phyloP scores from a whole-genome alignment of 1,284 basidiomycete species.

The Takashimella tepidaria region DNA sequence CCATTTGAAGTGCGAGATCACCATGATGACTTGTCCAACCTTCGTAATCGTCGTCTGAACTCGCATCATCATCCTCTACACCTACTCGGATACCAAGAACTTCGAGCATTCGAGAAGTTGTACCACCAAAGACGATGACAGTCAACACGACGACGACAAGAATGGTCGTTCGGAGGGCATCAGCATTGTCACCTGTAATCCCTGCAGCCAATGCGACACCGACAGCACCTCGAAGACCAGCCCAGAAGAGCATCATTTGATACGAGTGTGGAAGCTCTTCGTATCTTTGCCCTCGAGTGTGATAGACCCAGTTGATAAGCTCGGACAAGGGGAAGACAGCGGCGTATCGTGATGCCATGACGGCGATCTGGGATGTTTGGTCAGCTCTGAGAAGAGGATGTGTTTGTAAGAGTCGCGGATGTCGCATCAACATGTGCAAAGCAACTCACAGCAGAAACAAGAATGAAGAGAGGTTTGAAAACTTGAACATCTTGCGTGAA shows the following conservation, averaged over 20 bases:
- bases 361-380: slow-evolving; percentile 60
- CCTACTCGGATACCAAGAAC: slow-evolving; percentile 94
- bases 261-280: slow-evolving; percentile 92
- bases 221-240: slow-evolving; percentile 90
- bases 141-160: slow-evolving; percentile 94
- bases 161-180: slow-evolving; percentile 87
- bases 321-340: slow-evolving; percentile 97
- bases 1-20: slow-evolving; percentile 36
- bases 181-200: slow-evolving; percentile 85
- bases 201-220: slow-evolving; percentile 95
- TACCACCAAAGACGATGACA: slow-evolving; percentile 92
- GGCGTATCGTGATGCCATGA: slow-evolving; percentile 89
- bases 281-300: slow-evolving; percentile 72
- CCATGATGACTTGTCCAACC: slow-evolving; percentile 37
- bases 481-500: slow-evolving; percentile 86
- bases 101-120: slow-evolving; percentile 93
- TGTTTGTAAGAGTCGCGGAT: too few species aligned
- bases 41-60: slow-evolving; percentile 70
- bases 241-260: slow-evolving; percentile 99
- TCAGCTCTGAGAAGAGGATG: not conserved
- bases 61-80: slow-evolving; percentile 84
- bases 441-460: slow-evolving; percentile 62
- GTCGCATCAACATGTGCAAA: not conserved
- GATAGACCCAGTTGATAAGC: slow-evolving; percentile 82
- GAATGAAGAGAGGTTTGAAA: slow-evolving; percentile 93